phyloP scores from a whole-genome alignment of 208 protist genomes.

The Acanthamoeba castellanii region DNA sequence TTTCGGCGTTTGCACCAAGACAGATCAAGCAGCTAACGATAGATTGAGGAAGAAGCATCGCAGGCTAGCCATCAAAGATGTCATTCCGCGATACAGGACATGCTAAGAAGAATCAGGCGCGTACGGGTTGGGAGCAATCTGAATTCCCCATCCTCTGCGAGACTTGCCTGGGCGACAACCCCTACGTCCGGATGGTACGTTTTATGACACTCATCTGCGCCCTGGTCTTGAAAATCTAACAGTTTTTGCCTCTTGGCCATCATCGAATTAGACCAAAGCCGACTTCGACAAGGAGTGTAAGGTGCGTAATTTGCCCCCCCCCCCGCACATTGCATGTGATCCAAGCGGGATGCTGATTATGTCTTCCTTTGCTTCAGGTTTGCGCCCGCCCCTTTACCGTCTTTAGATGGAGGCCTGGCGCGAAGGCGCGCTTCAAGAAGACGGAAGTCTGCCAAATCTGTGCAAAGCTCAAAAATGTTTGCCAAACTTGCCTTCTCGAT shows the following conservation, averaged over 20 bases:
- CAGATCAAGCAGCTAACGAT: too few relatives aligned
- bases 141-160: slow-evolving; percentile 93
- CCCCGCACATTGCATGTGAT: not conserved
- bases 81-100: slow-evolving; percentile 63
- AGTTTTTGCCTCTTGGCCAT: not conserved
- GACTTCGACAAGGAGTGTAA: slow-evolving; percentile 87
- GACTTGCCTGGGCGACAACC: slow-evolving; percentile 92
- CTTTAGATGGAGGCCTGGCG: slow-evolving; percentile 90
- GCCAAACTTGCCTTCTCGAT: slow-evolving; percentile 92
- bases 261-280: slow-evolving; percentile 75
- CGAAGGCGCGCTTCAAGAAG: slow-evolving; percentile 87
- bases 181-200: slow-evolving; percentile 91
- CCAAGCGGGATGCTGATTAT: not conserved
- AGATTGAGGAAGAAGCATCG: not conserved
- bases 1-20: not conserved
- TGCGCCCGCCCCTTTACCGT: slow-evolving; percentile 89
- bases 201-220: not conserved
- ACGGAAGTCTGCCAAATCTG: slow-evolving; percentile 92
- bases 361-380: not conserved
- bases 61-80: not conserved
- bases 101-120: slow-evolving; percentile 27
- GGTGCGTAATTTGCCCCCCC: not conserved
- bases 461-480: slow-evolving; percentile 93
- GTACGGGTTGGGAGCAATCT: slow-evolving; percentile 47
- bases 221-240: not conserved